Percentiles rank a stretch among this genome's conserved stretches.
phyloP scores from a whole-genome alignment of 2,329 filamentous ascomycete genomes.

The Stenocarpella maydis region DNA sequence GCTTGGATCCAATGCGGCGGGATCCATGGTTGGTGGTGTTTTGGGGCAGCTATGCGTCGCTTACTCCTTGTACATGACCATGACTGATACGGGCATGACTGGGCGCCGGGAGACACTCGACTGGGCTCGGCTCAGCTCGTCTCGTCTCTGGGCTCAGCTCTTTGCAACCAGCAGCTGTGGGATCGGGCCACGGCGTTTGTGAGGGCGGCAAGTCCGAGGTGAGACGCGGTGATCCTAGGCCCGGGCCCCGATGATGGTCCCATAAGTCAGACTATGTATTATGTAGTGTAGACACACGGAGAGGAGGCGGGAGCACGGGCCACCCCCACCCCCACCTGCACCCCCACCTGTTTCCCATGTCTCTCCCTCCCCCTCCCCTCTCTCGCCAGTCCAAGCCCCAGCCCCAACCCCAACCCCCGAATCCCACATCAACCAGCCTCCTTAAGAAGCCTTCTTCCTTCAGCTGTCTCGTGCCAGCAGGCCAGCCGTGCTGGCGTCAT shows the following conservation, averaged over 20 bases:
- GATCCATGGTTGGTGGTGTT: slow-evolving; percentile 29
- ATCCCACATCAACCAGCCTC: not conserved
- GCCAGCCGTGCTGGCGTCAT: not conserved
- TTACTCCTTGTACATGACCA: not conserved
- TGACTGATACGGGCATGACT: not conserved
- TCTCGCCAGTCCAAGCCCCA: not conserved
- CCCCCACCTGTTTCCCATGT: not conserved
- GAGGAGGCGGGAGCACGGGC: not conserved
- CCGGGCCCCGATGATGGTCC: slow-evolving; percentile 29
- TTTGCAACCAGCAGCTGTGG: slow-evolving; percentile 1
- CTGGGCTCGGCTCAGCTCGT: not conserved
- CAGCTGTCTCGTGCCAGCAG: no score
- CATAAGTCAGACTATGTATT: not conserved
- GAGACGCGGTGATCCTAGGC: slow-evolving; percentile 14
- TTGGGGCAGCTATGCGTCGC: slow-evolving; percentile 3
- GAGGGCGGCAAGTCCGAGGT: slow-evolving; percentile 29
- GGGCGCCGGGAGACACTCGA: not conserved
- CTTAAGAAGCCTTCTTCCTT: no score
- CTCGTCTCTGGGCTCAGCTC: not conserved
- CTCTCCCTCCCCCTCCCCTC: no score
- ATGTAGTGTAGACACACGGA: no score
- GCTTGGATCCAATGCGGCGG: slow-evolving; percentile 35
- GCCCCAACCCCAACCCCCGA: not conserved
- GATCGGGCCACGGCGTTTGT: slow-evolving; percentile 35
- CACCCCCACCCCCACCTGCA: not conserved